Base-by-base conservation (phyloP, 805 yeast genomes). In the Cephaloascus albidus region DNA sequence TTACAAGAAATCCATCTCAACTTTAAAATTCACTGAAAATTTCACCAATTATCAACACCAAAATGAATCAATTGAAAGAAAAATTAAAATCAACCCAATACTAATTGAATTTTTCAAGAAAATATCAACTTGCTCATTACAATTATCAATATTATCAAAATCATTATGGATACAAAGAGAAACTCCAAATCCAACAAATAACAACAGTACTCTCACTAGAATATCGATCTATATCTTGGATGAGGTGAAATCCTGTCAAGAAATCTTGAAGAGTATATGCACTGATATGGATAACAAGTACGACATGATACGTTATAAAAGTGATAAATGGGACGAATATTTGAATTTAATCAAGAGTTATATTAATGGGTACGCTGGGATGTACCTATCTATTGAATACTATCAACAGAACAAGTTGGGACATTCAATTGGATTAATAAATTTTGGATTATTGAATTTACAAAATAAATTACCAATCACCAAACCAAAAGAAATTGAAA, bases 341-440 rank as follows among this genome's bases (percentile, higher is more conserved):
- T 50, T 65, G 39, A 31, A 38, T 5, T 38, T 65, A 2, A 44
- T 65, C 12, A 50, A 56, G 35, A 60, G 56, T 35, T 61, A 69
- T 46, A 55, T 61, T 4, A 51, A 57, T 18, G 72, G 72, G 0
- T 68, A 69, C 42, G 61, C 70, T 16, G 74, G 72, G 0, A 43
- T 63, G n/a, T 64, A 71, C 37, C 52, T 70, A 18, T 55, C 74
- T 0, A 57, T 70, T 31, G 76, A 71, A 36, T 50, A 56, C 38
- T 71, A 71, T 48, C 71, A 70, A 42, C 60, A 69, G 36, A 57
- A 60, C 38, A 59, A 64, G 31, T 38, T 71, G 16, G 78, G 78
- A 5, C 58, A 57, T n/a, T 65, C 72, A 3, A 57, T 72, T 32
- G 78, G 76, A 2, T 54, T 69, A 26, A 46, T 71, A 3, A 64